These are phyloP conservation scores for Gynochthodes officinalis DNA, from an alignment of 257 asterid genomes.

Conservation along the genomic window DNA sequence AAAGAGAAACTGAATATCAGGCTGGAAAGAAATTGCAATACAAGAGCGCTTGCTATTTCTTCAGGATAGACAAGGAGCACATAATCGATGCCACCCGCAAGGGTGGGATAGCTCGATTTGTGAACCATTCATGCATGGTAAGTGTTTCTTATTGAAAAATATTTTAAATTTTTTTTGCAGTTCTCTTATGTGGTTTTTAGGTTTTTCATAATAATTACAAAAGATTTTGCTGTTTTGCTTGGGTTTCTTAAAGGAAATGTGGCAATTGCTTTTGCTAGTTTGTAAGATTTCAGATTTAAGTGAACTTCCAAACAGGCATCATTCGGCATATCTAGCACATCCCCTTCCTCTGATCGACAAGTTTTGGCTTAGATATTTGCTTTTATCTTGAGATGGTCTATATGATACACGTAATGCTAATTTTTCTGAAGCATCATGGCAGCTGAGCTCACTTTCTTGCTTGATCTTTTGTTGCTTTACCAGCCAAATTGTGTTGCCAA, in stretches of 20 bases:
- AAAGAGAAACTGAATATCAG: conserved; percentile 61
- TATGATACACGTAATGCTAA: background rate
- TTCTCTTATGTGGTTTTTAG: background rate
- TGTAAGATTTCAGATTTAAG: background rate
- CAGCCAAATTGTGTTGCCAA: conserved; percentile 70
- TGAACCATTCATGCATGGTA: conserved; percentile 68
- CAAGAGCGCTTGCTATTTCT: conserved; percentile 68
- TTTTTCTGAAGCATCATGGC: background rate
- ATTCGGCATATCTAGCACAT: too few relatives aligned
- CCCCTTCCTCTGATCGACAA: background rate
- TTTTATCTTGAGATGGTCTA: background rate
- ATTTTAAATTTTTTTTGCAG: background rate
- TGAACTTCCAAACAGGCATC: background rate
- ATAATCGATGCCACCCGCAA: conserved; percentile 67
- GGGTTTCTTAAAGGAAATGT: background rate
- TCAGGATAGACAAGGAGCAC: conserved; percentile 57
- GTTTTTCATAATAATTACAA: too few relatives aligned
- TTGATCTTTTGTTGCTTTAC: conserved; percentile 15
- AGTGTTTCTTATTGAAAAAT: conserved; percentile 2
- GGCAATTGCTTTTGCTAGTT: background rate
- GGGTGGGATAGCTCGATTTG: conserved; percentile 75
- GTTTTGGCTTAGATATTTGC: background rate
- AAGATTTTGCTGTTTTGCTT: background rate
- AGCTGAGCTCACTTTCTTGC: conserved; percentile 12
- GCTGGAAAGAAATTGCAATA: conserved; percentile 57